Evolutionary conservation across 2,329 filamentous ascomycete species (phyloP).

Genomic region (Sclerotinia borealis): DNA sequence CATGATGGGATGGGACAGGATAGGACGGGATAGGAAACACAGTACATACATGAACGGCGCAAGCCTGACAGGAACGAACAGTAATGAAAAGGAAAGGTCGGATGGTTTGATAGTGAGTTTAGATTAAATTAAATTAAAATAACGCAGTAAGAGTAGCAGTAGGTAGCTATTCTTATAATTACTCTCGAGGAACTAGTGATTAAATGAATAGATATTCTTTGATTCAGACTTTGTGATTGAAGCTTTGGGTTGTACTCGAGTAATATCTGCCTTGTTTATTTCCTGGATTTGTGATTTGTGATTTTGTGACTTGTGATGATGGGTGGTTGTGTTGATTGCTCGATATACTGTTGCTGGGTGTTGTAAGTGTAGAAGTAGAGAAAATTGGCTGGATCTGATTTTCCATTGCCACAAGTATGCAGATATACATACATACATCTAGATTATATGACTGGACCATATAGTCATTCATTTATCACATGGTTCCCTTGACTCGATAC

Average conservation of each 20-base stretch:
- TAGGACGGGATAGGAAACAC: not conserved
- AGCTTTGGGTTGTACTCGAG: too few relatives aligned
- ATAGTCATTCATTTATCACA: too few relatives aligned
- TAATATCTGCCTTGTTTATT: not conserved
- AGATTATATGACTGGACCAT: not conserved
- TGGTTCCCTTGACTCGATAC: not conserved
- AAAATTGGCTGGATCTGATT: not conserved
- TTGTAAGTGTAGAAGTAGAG: too few relatives aligned
- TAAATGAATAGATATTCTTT: too few relatives aligned
- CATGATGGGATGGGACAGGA: not conserved
- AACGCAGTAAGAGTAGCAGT: too few relatives aligned
- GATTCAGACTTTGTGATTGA: too few relatives aligned
- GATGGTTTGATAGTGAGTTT: not conserved
- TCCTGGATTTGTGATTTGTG: too few relatives aligned
- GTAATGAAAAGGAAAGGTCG: not conserved
- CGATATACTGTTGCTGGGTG: not conserved
- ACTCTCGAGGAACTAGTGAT: too few relatives aligned
- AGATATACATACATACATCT: not conserved
- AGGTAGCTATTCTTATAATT: not conserved
- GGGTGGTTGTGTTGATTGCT: not conserved
- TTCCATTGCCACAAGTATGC: not conserved
- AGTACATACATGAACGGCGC: slow-evolving; percentile 3
- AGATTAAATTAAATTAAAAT: not conserved
- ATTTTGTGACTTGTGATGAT: too few relatives aligned
- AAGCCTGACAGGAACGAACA: slow-evolving; percentile 3